These are phyloP conservation scores for Taphrina populina DNA, from an alignment of 1,139 yeast genomes.

Conservation along the genomic window DNA sequence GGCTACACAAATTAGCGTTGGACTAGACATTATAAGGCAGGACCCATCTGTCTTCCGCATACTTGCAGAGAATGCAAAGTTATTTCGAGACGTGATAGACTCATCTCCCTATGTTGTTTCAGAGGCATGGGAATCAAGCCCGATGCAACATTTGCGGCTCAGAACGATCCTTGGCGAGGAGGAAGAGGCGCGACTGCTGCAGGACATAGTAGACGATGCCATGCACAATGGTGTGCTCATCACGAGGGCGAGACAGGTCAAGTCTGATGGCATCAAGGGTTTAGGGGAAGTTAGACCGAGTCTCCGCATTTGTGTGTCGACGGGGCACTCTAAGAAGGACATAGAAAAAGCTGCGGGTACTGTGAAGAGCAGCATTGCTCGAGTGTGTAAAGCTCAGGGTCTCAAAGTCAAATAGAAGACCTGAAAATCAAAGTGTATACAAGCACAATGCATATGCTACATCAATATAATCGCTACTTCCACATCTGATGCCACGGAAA, in stretches of 20 bases:
- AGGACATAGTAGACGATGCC: slow-evolving; percentile 51
- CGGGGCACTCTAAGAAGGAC: slow-evolving; percentile 58
- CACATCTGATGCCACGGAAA: too few species aligned
- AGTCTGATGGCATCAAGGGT: slow-evolving; percentile 71
- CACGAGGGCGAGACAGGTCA: slow-evolving; percentile 55
- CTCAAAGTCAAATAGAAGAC: background rate
- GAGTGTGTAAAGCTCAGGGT: slow-evolving; percentile 21
- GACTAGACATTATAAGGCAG: slow-evolving; percentile 51
- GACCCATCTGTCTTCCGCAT: slow-evolving; percentile 40
- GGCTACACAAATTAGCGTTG: slow-evolving; percentile 68
- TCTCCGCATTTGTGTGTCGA: slow-evolving; percentile 60
- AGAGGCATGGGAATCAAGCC: slow-evolving; percentile 61
- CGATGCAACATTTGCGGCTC: slow-evolving; percentile 59
- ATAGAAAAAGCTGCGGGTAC: slow-evolving; percentile 47
- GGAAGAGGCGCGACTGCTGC: slow-evolving; percentile 39
- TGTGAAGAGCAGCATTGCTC: slow-evolving; percentile 37
- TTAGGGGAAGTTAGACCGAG: slow-evolving; percentile 73
- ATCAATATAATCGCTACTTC: too few species aligned
- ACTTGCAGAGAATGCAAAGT: slow-evolving; percentile 47
- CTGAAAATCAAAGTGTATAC: too few species aligned
- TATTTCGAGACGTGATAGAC: slow-evolving; percentile 48
- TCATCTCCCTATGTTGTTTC: slow-evolving; percentile 48
- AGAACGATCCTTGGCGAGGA: slow-evolving; percentile 48
- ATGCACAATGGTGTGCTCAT: slow-evolving; percentile 57
- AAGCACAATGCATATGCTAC: too few species aligned